Evolutionary conservation across 768 basidiomycete genomes (phyloP).

Genomic region (Galerina marginata): DNA sequence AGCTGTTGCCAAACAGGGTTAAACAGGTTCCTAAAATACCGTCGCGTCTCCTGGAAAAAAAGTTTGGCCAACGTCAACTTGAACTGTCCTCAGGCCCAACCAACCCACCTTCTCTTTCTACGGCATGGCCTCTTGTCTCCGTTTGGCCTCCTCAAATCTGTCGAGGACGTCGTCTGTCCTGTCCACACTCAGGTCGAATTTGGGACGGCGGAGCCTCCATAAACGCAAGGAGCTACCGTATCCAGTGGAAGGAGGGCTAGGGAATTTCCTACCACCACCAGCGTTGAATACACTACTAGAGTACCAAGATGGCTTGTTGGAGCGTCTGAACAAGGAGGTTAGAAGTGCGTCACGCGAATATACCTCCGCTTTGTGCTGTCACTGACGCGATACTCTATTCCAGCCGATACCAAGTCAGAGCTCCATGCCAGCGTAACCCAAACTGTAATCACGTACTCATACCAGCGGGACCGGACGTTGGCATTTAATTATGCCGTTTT

Average conservation of each 20-base stretch:
- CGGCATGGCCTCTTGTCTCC: conserved; percentile 31
- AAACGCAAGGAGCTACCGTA: conserved; percentile 64
- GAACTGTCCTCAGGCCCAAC: neutral
- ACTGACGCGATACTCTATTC: conserved; percentile 17
- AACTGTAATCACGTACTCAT: conserved; percentile 72
- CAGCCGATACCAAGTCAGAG: conserved; percentile 45
- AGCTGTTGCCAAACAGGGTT: conserved; percentile 37
- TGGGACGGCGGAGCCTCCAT: conserved; percentile 51
- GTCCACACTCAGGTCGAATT: conserved; percentile 28
- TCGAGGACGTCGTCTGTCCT: conserved; percentile 21
- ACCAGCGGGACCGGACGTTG: conserved; percentile 60
- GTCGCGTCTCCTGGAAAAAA: conserved; percentile 26
- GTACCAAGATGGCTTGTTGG: conserved; percentile 85
- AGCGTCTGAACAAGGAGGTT: conserved; percentile 77
- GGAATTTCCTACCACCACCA: conserved; percentile 76
- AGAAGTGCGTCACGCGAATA: conserved; percentile 53
- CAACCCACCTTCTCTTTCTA: too few species aligned
- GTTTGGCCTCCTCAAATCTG: conserved; percentile 30
- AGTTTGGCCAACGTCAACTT: conserved; percentile 13
- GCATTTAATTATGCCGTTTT: conserved; percentile 92
- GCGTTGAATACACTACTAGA: conserved; percentile 77
- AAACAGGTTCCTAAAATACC: conserved; percentile 31
- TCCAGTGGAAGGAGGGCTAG: conserved; percentile 71
- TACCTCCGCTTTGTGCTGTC: neutral
- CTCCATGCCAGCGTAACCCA: conserved; percentile 66